Percentiles rank a stretch among this genome's conserved stretches.
Conservation (phyloP, 495 filamentous ascomycete species). For the Neurospora sp. region DNA sequence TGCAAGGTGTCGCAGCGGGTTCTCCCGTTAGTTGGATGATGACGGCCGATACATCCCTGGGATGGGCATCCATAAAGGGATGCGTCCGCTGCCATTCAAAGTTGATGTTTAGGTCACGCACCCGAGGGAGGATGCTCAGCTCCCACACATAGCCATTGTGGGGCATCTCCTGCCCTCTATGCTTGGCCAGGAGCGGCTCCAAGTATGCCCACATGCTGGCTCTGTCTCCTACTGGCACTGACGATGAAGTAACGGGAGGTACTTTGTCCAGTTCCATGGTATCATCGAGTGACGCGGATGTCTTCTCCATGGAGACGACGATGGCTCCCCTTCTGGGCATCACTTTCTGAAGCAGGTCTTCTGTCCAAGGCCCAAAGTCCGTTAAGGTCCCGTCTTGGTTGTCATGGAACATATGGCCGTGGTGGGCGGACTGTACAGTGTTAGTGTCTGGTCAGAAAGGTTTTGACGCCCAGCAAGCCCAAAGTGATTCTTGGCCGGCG, state of each 20-base stretch:
- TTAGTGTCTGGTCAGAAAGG: background rate
- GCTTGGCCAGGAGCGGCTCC: conserved; percentile 8
- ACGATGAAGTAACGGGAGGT: background rate
- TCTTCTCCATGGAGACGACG: conserved; percentile 10
- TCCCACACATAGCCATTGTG: conserved; percentile 4
- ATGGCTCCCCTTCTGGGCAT: conserved; percentile 1
- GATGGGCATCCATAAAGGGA: conserved; percentile 12
- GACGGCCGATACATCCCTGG: conserved; percentile 20
- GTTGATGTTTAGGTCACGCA: conserved; percentile 19
- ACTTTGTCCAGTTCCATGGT: background rate
- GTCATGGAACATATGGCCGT: conserved; percentile 19
- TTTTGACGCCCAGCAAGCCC: background rate
- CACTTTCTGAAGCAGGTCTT: conserved; percentile 6
- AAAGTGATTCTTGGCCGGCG: background rate
- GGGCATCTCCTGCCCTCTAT: conserved; percentile 8
- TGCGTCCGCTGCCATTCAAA: background rate
- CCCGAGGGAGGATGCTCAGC: conserved; percentile 12
- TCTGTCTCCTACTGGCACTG: background rate
- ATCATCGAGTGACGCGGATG: background rate
- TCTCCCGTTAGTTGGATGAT: conserved; percentile 23
- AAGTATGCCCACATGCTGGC: conserved; percentile 13
- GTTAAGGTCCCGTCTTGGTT: conserved; percentile 29
- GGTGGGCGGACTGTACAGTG: conserved; percentile 13
- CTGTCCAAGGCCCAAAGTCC: conserved; percentile 3
- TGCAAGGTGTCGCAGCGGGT: conserved; percentile 15